Evolutionary conservation across 2,329 filamentous ascomycete species (phyloP).

Genomic region (Volutella citrinella): DNA sequence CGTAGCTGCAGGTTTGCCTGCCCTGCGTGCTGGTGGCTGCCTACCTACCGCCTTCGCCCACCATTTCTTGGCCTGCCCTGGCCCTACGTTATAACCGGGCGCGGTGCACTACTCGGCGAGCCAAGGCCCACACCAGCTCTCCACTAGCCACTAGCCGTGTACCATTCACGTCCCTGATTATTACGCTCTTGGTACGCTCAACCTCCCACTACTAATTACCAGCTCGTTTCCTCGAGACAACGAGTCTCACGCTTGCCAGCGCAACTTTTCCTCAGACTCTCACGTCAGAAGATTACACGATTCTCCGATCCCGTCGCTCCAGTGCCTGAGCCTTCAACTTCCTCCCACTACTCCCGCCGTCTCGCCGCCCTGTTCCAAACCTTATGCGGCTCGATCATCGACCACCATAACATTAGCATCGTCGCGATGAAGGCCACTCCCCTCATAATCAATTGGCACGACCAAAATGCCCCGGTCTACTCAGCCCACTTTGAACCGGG

Average conservation of each 20-base stretch:
- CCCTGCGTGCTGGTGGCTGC: too few species aligned
- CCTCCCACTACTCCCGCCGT: conserved; percentile 2
- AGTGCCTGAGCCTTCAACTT: conserved; percentile 1
- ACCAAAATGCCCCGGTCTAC: conserved; percentile 95
- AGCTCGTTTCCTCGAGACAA: too few species aligned
- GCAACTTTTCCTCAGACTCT: too few species aligned
- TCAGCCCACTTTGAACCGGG: conserved; percentile 94
- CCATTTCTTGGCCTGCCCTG: too few species aligned
- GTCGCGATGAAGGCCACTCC: conserved; percentile 89
- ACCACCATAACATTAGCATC: conserved; percentile 23
- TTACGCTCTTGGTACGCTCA: conserved; percentile 17
- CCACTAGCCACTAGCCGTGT: conserved; percentile 21
- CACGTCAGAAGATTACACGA: too few species aligned
- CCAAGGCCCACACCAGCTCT: conserved; percentile 28
- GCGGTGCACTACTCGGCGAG: too few species aligned
- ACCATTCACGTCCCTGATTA: conserved; percentile 18
- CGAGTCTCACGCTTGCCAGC: too few species aligned
- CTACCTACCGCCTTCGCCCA: conserved; percentile 11
- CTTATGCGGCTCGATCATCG: conserved; percentile 29
- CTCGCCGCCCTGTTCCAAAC: conserved; percentile 11
- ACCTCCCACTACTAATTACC: too few species aligned
- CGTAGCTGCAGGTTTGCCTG: too few species aligned
- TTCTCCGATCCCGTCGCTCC: too few species aligned
- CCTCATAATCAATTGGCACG: conserved; percentile 97
- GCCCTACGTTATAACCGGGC: too few species aligned